These are phyloP conservation scores for Cladophialophora chaetospira DNA, from an alignment of 2,329 filamentous ascomycete genomes.

Conservation along the genomic window DNA sequence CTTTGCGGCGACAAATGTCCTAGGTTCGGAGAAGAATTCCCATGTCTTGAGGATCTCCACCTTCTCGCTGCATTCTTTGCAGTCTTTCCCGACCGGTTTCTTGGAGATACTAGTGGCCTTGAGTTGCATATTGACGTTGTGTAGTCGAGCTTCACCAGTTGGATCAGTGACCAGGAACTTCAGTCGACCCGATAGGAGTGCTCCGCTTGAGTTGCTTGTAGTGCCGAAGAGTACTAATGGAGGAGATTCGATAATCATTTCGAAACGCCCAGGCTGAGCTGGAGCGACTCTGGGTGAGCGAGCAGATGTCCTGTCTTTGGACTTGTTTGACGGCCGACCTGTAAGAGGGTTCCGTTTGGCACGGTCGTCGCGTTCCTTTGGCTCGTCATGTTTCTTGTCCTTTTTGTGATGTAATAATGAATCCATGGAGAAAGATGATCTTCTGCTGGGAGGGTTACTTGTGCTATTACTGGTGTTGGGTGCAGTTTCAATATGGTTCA, in stretches of 20 bases:
- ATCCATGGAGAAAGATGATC: constrained; percentile 47
- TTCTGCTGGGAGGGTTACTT: constrained; percentile 35
- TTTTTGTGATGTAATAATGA: constrained; percentile 43
- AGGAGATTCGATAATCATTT: constrained; percentile 76
- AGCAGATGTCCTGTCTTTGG: constrained; percentile 26
- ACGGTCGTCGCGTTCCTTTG: constrained; percentile 40
- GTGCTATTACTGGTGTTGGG: too few relatives aligned
- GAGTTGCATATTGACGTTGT: constrained; percentile 72
- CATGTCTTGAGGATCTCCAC: constrained; percentile 75
- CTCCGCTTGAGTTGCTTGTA: constrained; percentile 74
- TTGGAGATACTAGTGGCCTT: constrained; percentile 73
- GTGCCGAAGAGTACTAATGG: constrained; percentile 81
- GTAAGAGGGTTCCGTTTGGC: constrained; percentile 45
- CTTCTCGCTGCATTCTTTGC: constrained; percentile 72
- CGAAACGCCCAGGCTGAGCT: constrained; percentile 53
- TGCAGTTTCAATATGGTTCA: constrained; percentile 23
- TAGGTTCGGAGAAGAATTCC: constrained; percentile 67
- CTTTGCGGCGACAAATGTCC: constrained; percentile 51
- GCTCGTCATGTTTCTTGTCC: constrained; percentile 34
- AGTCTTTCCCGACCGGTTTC: constrained; percentile 78
- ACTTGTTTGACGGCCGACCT: constrained; percentile 25
- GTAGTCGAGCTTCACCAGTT: constrained; percentile 63
- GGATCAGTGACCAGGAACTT: constrained; percentile 69
- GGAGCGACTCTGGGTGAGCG: constrained; percentile 33
- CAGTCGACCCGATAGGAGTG: constrained; percentile 81